Conservation (phyloP, 768 basidiomycete species). For the Boletus edulis region DNA sequence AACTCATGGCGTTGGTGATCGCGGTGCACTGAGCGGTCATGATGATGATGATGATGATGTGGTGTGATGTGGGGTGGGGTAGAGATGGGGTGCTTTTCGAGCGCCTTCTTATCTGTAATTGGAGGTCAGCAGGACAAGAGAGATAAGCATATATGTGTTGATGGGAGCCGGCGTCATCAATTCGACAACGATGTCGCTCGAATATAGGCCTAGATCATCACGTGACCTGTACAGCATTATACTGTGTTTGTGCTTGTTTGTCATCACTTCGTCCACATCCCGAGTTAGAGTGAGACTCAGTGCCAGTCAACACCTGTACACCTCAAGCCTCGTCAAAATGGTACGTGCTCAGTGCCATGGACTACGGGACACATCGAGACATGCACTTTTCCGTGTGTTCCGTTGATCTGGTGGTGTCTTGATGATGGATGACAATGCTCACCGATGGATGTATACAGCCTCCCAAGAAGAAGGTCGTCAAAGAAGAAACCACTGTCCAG, state of each 20-base stretch:
- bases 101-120: constrained; percentile 13
- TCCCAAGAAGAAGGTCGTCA: constrained; percentile 80
- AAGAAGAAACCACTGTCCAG: constrained; percentile 81
- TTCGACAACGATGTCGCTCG: too few species aligned
- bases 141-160: constrained; percentile 10
- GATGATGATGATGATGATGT: constrained; percentile 31
- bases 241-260: constrained; percentile 23
- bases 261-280: not conserved
- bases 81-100: not conserved
- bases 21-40: constrained; percentile 50
- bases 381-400: not conserved
- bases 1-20: constrained; percentile 48
- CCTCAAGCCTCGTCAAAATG: constrained; percentile 35
- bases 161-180: too few species aligned
- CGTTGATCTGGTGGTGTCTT: not conserved
- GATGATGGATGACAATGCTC: constrained; percentile 51
- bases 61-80: constrained; percentile 31
- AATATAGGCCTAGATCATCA: not conserved
- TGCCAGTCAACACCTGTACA: constrained; percentile 17
- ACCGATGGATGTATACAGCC: constrained; percentile 61
- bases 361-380: not conserved
- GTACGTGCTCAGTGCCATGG: constrained; percentile 27
- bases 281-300: not conserved
- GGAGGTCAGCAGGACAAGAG: constrained; percentile 9
- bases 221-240: not conserved